Conservation (phyloP, 2,329 filamentous ascomycete species). For the Sarocladiaceae sp. region DNA sequence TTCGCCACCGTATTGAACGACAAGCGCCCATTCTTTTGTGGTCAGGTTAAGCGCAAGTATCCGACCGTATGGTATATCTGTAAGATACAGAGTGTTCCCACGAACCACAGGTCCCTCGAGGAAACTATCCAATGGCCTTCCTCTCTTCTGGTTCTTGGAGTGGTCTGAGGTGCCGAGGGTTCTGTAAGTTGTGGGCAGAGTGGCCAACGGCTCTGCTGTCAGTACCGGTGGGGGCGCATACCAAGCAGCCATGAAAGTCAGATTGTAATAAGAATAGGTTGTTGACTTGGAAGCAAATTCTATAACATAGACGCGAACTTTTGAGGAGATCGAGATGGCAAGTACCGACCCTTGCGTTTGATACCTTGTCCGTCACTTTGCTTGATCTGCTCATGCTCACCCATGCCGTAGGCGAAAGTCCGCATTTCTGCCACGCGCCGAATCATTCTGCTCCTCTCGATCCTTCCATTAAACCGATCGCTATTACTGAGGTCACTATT, state of each 20-base stretch:
- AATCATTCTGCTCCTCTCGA: too few species aligned
- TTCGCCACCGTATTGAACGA: slow-evolving; percentile 13
- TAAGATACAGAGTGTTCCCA: slow-evolving; percentile 8
- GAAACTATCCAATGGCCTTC: slow-evolving; percentile 10
- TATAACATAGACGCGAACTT: too few species aligned
- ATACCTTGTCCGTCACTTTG: too few species aligned
- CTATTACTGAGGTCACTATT: too few species aligned
- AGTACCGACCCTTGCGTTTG: too few species aligned
- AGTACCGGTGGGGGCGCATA: neutral
- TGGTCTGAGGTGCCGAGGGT: slow-evolving; percentile 11
- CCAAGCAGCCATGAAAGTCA: slow-evolving; percentile 3
- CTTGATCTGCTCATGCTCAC: too few species aligned
- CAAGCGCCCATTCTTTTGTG: slow-evolving; percentile 10
- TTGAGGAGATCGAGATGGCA: too few species aligned
- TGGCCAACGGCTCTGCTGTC: neutral
- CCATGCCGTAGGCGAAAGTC: too few species aligned
- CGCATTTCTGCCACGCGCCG: too few species aligned
- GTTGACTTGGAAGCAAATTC: too few species aligned
- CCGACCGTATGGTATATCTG: slow-evolving; percentile 9
- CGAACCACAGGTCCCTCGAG: slow-evolving; percentile 10
- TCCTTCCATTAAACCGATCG: too few species aligned
- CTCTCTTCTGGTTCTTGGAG: slow-evolving; percentile 14
- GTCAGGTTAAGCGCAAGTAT: neutral
- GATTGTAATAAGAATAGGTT: neutral
- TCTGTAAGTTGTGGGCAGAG: slow-evolving; percentile 11